phyloP scores from a whole-genome alignment of 1,284 basidiomycete species.

The Boletellus dicymbophilus region DNA sequence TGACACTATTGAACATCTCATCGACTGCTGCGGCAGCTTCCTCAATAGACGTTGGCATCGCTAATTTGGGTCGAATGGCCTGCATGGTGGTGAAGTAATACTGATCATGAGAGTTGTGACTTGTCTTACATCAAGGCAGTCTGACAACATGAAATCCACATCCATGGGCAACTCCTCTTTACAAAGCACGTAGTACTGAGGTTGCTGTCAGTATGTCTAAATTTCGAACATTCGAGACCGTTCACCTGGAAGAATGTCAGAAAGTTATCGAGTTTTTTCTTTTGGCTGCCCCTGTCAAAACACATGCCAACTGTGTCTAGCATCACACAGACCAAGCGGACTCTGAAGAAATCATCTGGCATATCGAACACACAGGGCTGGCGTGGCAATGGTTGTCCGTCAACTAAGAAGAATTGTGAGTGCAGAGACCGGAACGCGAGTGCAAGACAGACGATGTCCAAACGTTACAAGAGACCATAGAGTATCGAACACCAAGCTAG shows the following conservation, averaged over 20 bases:
- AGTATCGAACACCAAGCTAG: slow-evolving; percentile 89
- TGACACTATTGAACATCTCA: slow-evolving; percentile 75
- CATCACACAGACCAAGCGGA: slow-evolving; percentile 89
- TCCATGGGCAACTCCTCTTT: slow-evolving; percentile 94
- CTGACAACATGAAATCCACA: slow-evolving; percentile 94
- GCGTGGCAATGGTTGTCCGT: slow-evolving; percentile 86
- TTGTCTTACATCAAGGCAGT: slow-evolving; percentile 81
- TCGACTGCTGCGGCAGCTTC: slow-evolving; percentile 89
- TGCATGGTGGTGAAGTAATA: slow-evolving; percentile 32
- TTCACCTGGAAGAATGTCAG: slow-evolving; percentile 90
- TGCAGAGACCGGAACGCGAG: slow-evolving; percentile 1
- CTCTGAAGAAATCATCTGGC: slow-evolving; percentile 95
- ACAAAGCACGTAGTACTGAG: slow-evolving; percentile 84
- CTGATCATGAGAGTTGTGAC: background rate
- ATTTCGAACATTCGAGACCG: background rate
- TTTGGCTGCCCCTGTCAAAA: slow-evolving; percentile 91
- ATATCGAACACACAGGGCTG: slow-evolving; percentile 81
- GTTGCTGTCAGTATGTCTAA: slow-evolving; percentile 9
- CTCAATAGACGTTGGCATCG: slow-evolving; percentile 71
- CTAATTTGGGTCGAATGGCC: slow-evolving; percentile 80
- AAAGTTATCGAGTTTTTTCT: slow-evolving; percentile 92
- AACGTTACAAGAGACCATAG: slow-evolving; percentile 97
- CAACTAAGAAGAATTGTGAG: slow-evolving; percentile 51
- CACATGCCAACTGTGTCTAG: slow-evolving; percentile 98
- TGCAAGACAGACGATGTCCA: slow-evolving; percentile 79